These are phyloP conservation scores for Calonectria pteridis DNA, from an alignment of 2,329 filamentous ascomycete genomes.

Conservation along the genomic window DNA sequence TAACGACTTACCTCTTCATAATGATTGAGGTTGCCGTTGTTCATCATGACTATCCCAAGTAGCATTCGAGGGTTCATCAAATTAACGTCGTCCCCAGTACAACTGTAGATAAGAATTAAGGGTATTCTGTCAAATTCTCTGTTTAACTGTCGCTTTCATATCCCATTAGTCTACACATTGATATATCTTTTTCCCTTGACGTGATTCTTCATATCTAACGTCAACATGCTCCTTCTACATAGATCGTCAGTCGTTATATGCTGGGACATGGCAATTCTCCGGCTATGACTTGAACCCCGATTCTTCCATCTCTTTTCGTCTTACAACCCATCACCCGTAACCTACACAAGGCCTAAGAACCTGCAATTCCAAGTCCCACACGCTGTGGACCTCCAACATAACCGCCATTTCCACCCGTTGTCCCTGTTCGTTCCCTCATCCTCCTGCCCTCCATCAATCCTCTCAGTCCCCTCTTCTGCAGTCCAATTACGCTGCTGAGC, in stretches of 20 bases:
- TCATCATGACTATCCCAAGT: background rate
- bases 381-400: constrained; percentile 45
- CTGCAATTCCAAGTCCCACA: constrained; percentile 67
- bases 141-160: constrained; percentile 18
- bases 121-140: background rate
- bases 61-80: background rate
- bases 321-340: background rate
- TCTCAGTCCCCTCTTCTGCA: constrained; percentile 92
- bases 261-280: constrained; percentile 31
- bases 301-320: background rate
- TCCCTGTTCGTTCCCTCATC: constrained; percentile 78
- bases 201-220: constrained; percentile 21
- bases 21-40: background rate
- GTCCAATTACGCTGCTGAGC: constrained; percentile 88
- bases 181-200: constrained; percentile 16
- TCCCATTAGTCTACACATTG: constrained; percentile 27
- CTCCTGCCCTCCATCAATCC: constrained; percentile 95
- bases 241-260: constrained; percentile 35
- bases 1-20: too few species aligned
- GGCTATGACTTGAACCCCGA: constrained; percentile 15
- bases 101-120: background rate
- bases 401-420: constrained; percentile 43
- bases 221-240: constrained; percentile 33
- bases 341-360: constrained; percentile 48
- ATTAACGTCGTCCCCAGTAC: background rate